These are phyloP conservation scores for Penicillium sp. DNA, from an alignment of 2,329 filamentous ascomycete genomes.

Conservation along the genomic window DNA sequence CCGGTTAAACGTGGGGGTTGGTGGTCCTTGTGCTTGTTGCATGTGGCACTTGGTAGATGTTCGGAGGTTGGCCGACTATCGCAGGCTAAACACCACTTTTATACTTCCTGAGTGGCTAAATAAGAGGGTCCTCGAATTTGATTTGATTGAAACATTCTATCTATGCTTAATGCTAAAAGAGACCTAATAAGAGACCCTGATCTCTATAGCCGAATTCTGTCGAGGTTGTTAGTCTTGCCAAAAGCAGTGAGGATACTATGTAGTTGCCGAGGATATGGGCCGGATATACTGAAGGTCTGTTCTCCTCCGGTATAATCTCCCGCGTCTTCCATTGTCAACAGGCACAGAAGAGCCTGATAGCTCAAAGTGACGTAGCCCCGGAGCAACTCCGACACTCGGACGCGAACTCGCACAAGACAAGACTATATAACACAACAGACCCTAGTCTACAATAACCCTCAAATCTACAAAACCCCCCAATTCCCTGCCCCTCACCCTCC, in stretches of 20 bases:
- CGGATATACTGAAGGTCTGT: neutral
- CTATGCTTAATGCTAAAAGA: neutral
- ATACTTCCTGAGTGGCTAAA: neutral
- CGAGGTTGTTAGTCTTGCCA: neutral
- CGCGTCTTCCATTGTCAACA: neutral
- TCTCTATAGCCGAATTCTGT: neutral
- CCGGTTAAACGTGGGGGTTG: neutral
- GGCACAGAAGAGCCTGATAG: neutral
- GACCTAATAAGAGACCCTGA: neutral
- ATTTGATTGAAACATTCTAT: neutral
- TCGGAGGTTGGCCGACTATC: neutral
- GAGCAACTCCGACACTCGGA: slow-evolving; percentile 7
- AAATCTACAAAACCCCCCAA: neutral
- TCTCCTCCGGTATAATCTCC: neutral
- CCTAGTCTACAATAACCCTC: neutral
- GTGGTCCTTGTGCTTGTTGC: neutral
- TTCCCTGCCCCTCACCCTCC: neutral
- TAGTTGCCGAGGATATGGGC: neutral
- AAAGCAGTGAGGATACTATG: neutral
- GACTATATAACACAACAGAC: slow-evolving; percentile 1
- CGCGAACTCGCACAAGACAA: neutral
- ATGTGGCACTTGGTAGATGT: neutral
- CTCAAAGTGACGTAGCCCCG: slow-evolving; percentile 4
- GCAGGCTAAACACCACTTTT: neutral
- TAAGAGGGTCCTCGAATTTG: neutral